Evolutionary conservation across 768 basidiomycete species (phyloP).

Genomic region (Tylopilus subfusipes): DNA sequence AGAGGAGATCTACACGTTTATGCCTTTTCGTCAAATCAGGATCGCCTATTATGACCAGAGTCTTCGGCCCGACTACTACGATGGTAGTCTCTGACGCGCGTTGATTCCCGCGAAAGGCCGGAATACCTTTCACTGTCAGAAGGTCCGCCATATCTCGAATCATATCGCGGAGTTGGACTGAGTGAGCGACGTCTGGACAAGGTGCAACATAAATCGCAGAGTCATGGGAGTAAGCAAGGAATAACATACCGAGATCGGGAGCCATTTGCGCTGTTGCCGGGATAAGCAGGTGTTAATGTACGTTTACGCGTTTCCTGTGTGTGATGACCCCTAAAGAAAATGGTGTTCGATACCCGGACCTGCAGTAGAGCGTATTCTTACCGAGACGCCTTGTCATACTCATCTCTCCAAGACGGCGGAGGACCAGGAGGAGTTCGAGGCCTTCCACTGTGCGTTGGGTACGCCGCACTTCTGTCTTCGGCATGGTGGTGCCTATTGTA

Average conservation of each 20-base stretch:
- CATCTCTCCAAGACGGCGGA: conserved; percentile 54
- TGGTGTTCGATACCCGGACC: neutral
- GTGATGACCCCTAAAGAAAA: conserved; percentile 11
- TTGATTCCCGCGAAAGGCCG: conserved; percentile 32
- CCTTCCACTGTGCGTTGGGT: conserved; percentile 48
- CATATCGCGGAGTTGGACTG: conserved; percentile 55
- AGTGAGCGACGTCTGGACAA: conserved; percentile 62
- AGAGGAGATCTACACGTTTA: conserved; percentile 4
- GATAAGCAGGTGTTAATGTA: conserved; percentile 50
- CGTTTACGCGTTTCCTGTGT: conserved; percentile 42
- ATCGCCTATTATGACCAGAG: conserved; percentile 29
- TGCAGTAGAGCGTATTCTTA: conserved; percentile 28
- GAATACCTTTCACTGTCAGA: conserved; percentile 49
- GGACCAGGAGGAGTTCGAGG: conserved; percentile 55
- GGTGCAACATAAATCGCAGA: neutral
- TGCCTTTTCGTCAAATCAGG: conserved; percentile 13
- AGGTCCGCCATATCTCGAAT: conserved; percentile 52
- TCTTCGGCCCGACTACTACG: conserved; percentile 34
- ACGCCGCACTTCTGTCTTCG: conserved; percentile 39
- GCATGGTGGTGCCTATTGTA: conserved; percentile 50
- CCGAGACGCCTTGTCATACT: conserved; percentile 62
- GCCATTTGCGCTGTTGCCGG: conserved; percentile 41
- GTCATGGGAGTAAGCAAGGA: neutral
- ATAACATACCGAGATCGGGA: conserved; percentile 38
- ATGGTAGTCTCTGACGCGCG: conserved; percentile 39